Evolutionary conservation across 1,284 basidiomycete species (phyloP), one percentile per base, ranked within the genome.

Genomic region (Ceratobasidium sp.): DNA sequence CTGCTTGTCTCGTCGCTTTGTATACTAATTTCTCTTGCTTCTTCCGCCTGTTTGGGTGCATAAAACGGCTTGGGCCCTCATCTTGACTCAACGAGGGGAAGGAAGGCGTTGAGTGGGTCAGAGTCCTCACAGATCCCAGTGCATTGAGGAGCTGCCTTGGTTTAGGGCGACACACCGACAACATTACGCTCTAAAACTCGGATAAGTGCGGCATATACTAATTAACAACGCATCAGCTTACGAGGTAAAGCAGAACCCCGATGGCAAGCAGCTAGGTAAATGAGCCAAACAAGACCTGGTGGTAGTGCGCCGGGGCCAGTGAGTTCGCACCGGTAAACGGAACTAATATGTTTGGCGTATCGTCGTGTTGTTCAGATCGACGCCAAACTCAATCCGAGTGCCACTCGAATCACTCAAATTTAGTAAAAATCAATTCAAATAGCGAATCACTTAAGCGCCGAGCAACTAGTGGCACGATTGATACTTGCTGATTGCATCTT

Each of bases 1-100:
- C 25, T 8, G 46, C 52, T 14, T 52, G 49, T 23, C 25, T 62
- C 7, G 59, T 33, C 16, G 59, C 59, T n/a, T 62, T 36, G 21
- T 52, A n/a, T 19, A 16, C n/a, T 42, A 7, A 1, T 9, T 47
- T 62, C 21, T 33, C 36, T 50, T 16, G 30, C 27, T 30, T 14
- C 25, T 19, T 36, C 14, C 11, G 2, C 47, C 23, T 21, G 21
- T 50, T 50, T 25, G 47, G 47, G 21, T 21, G n/a, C 21, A 50
- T 13, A 6, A 13, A 13, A 6, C 21, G 21, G 7, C 25, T 14
- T 21, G 47, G 47, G 16, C 16, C 42, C 5, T 46, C 42, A 14
- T 46, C 33, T 36, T 36, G 23, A 7, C 25, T 14, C 21, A 25
- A 50, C 14, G n/a, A 16, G 14, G 47, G 47, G 21, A 50, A 50